These are phyloP conservation scores for Backusella morwellensis DNA, from an alignment of 192 early-diverging fungal genomes.

Conservation along the genomic window DNA sequence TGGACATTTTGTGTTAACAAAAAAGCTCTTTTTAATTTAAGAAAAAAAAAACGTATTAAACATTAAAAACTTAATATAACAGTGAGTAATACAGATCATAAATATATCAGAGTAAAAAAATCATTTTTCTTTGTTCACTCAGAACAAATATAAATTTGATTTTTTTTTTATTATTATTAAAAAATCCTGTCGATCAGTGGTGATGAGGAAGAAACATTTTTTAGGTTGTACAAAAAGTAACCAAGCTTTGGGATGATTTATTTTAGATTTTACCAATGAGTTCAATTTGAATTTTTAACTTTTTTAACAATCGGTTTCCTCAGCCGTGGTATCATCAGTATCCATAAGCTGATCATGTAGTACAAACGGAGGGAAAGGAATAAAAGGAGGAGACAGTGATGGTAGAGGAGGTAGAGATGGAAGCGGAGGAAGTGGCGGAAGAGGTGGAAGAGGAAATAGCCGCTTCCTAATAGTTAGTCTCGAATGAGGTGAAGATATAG, in stretches of 20 bases:
- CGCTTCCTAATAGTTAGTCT: background rate
- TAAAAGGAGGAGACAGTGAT: background rate
- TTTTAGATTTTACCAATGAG: background rate
- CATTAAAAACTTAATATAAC: background rate
- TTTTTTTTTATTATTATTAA: background rate
- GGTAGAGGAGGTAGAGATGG: background rate
- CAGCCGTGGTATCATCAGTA: background rate
- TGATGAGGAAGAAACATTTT: background rate
- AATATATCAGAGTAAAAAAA: background rate
- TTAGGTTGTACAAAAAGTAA: constrained; percentile 5
- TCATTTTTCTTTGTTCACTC: background rate
- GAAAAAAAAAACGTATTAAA: background rate
- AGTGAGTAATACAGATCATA: background rate
- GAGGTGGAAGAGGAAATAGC: background rate
- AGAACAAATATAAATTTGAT: background rate
- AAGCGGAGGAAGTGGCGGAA: background rate
- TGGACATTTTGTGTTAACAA: background rate
- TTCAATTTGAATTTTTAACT: background rate
- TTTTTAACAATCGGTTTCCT: background rate
- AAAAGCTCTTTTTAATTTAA: background rate
- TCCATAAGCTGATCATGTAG: background rate
- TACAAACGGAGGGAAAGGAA: background rate
- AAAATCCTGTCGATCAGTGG: background rate
- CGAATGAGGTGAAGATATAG: background rate
- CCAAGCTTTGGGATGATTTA: background rate